Evolutionary conservation across 164 flowering plant genomes (phyloP).

Genomic region (Kalanchoe fedtschenkoi): DNA sequence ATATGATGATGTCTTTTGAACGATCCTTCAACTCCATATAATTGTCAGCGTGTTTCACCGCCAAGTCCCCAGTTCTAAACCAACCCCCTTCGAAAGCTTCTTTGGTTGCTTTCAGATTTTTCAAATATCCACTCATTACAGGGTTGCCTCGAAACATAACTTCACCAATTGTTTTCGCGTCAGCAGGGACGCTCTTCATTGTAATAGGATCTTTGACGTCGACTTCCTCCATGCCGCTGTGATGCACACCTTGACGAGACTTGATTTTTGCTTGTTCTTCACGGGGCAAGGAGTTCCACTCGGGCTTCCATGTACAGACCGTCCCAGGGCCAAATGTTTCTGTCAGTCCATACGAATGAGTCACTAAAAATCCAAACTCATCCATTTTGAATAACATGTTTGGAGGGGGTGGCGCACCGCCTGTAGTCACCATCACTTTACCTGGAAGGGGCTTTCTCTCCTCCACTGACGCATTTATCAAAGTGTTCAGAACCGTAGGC

Average conservation of each 20-base stretch:
- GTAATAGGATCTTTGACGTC: slow-evolving; percentile 40
- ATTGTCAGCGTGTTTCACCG: slow-evolving; percentile 40
- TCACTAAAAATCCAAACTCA: slow-evolving; percentile 33
- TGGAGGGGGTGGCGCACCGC: slow-evolving; percentile 48
- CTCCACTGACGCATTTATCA: slow-evolving; percentile 26
- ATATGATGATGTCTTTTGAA: slow-evolving; percentile 42
- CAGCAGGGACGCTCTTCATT: slow-evolving; percentile 35
- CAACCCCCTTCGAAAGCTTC: slow-evolving; percentile 48
- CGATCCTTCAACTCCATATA: slow-evolving; percentile 49
- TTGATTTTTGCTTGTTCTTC: slow-evolving; percentile 27
- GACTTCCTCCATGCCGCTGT: slow-evolving; percentile 35
- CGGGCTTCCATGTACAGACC: slow-evolving; percentile 42
- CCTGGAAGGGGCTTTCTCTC: slow-evolving; percentile 24
- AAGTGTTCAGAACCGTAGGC: slow-evolving; percentile 56
- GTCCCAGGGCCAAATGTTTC: slow-evolving; percentile 53
- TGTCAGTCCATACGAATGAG: slow-evolving; percentile 43
- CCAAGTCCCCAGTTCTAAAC: slow-evolving; percentile 49
- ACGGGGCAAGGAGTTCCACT: slow-evolving; percentile 30
- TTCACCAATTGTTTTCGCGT: slow-evolving; percentile 45
- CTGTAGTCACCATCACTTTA: slow-evolving; percentile 32
- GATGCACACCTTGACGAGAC: slow-evolving; percentile 40
- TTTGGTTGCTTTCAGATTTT: slow-evolving; percentile 25
- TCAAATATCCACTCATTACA: slow-evolving; percentile 47
- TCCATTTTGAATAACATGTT: slow-evolving; percentile 34
- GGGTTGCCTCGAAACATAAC: slow-evolving; percentile 54